Evolutionary conservation across 371 early-diverging fungal genomes (phyloP), one percentile per base, ranked within the genome.

Genomic region (Syncephalastrum contaminatum): DNA sequence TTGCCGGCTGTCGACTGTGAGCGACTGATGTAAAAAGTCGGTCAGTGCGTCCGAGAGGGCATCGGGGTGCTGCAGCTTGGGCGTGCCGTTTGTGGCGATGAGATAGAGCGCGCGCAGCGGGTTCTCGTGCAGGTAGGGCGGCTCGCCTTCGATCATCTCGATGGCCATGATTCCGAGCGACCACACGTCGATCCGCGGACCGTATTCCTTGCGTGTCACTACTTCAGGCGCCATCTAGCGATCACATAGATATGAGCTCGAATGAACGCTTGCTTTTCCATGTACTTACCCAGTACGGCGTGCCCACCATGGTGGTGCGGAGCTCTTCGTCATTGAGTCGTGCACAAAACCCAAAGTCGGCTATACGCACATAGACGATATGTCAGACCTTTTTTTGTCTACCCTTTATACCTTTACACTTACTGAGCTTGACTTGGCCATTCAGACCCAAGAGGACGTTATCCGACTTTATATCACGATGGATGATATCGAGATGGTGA

Each of bases 391-490:
- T 10, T 43, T n/a, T 40, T 15, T 12, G 13, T 51, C 27, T 12
- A 4, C 24, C 1, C 18, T 40, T 40, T 16, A 18, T 43, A 22
- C 10, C 8, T 14, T 4, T 4, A 30, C 12, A 73, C 79, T 77
- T 84, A 72, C 89, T 94, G 46, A 96, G 80, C 73, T 97, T 98
- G 58, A 98, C 88, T 46, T 92, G 88, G 39, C 97, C 98, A 64
- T 87, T 85, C 58, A 88, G 58, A 20, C 88, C 82, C 25, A 99
- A 72, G 48, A 98, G 74, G 22, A 98, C 84, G 69, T 99, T 99
- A 69, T 98, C 98, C 52, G 93, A 90, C 77, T 98, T 97, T 75
- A 99, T 94, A 73, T 99, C 98, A 56, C 99, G 85, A 73, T 97
- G 97, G 64, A 97, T 96, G 27, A 99, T 92, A 22, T 93, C 91